Base-by-base conservation (phyloP, 106 monocot species). In the Acorus gramineus region DNA sequence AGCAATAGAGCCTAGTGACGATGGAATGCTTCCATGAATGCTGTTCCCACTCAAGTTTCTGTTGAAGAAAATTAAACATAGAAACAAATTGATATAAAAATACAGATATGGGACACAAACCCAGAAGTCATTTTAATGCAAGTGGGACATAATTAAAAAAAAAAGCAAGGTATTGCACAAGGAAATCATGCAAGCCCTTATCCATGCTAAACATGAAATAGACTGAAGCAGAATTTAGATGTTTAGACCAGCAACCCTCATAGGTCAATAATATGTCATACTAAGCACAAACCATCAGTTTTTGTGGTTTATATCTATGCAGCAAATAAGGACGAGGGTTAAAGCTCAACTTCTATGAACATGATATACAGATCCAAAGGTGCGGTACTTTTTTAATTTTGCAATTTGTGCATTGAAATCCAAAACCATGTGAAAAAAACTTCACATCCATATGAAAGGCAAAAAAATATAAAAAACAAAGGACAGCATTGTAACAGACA, bases 21-120 rank as follows among this genome's bases (percentile, higher is more conserved):
- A 61, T 52, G 96, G 96, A 69, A 98, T 91, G 44, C 56, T 28
- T 13, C 96, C 87, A 64, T 73, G 80, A 42, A 98, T 87, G 77
- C 76, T 84, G 70, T 98, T 98, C 44, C 80, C 79, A 46, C 96
- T 98, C 72, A 98, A 79, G 73, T 98, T 98, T 85, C 96, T 89
- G 56, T 59, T 63, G 56, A 49, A 14, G 63, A 71, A 56, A 54
- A 50, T 5, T 50, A 5, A 55, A n/a, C 11, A 28, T 56, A 55
- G 57, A 13, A 53, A 11, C 8, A 55, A 28, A 28, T 28, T 28
- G 28, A 28, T 28, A 28, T 28, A 28, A 28, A 28, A 28, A 28
- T 28, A 28, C 28, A 28, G 28, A 28, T 28, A 28, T 1, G 28
- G 28, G 28, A 28, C 28, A 28, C 28, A 28, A 28, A 28, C 28